These are phyloP conservation scores for Tetrapisispora nanseiensis DNA, from an alignment of 805 yeast genomes.

Conservation along the genomic window DNA sequence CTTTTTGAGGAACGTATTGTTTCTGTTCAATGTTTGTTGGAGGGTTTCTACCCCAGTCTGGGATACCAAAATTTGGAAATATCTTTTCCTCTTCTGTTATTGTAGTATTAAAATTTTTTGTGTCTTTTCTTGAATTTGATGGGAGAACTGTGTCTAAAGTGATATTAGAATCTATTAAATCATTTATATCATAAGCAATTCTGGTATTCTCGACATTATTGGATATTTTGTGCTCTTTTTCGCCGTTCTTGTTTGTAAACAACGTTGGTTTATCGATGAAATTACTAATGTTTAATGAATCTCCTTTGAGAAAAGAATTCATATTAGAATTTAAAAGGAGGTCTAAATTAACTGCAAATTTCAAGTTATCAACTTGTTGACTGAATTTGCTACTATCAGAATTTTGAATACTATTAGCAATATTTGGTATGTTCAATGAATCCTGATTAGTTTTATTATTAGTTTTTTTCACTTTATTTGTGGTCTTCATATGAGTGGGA, in stretches of 20 bases:
- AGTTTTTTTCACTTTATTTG: not conserved
- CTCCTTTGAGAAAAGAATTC: not conserved
- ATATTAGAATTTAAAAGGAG: not conserved
- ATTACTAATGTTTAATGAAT: constrained; percentile 18
- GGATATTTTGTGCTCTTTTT: not conserved
- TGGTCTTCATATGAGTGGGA: not conserved
- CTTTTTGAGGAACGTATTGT: not conserved
- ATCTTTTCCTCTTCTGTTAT: not conserved
- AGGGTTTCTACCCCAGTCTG: not conserved
- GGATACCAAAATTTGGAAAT: constrained; percentile 4
- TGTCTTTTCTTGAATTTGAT: not conserved
- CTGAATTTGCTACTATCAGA: no score
- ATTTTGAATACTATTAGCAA: not conserved
- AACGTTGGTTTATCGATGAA: constrained; percentile 24
- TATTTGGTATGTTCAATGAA: no score
- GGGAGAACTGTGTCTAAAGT: not conserved
- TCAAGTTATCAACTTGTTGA: no score
- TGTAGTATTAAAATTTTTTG: not conserved
- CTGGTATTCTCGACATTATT: not conserved
- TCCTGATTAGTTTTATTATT: not conserved
- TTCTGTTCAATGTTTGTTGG: not conserved
- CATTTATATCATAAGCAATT: constrained; percentile 18
- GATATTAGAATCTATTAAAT: constrained; percentile 6
- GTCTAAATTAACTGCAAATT: constrained; percentile 10
- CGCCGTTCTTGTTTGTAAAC: constrained; percentile 10